Conservation (phyloP, 495 filamentous ascomycete species). For the Podospora pseudocomata region DNA sequence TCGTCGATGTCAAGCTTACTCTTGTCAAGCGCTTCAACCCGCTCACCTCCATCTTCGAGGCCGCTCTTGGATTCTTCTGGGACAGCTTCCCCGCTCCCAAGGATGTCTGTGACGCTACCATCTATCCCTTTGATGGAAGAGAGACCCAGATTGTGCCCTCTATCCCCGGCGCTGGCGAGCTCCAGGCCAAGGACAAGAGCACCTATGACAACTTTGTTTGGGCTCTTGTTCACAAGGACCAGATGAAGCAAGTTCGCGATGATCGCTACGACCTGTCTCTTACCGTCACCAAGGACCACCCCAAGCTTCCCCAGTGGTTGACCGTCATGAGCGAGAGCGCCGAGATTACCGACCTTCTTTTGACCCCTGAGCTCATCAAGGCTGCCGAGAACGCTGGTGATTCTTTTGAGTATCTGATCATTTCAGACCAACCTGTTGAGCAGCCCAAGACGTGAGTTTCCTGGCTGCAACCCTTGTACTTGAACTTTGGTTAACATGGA, state of each 20-base stretch:
- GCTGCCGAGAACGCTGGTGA: slow-evolving; percentile 79
- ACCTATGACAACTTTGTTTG: slow-evolving; percentile 88
- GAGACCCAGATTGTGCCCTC: slow-evolving; percentile 68
- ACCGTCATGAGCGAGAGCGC: slow-evolving; percentile 96
- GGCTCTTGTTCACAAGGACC: slow-evolving; percentile 91
- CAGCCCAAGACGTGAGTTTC: slow-evolving; percentile 76
- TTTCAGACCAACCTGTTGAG: slow-evolving; percentile 86
- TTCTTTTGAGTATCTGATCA: slow-evolving; percentile 78
- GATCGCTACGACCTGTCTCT: slow-evolving; percentile 94
- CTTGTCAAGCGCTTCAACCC: slow-evolving; percentile 91
- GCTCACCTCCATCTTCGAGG: slow-evolving; percentile 64
- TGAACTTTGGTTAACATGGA: neutral
- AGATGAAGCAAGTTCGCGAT: slow-evolving; percentile 83
- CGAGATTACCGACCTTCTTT: slow-evolving; percentile 83
- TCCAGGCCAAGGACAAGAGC: slow-evolving; percentile 62
- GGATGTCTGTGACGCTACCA: slow-evolving; percentile 68
- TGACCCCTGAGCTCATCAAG: slow-evolving; percentile 78
- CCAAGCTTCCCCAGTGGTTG: slow-evolving; percentile 85
- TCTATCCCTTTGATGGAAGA: slow-evolving; percentile 88
- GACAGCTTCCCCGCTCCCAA: slow-evolving; percentile 61
- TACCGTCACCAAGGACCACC: slow-evolving; percentile 84
- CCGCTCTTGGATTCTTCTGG: slow-evolving; percentile 68
- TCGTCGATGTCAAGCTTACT: slow-evolving; percentile 76
- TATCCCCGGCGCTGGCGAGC: slow-evolving; percentile 53
- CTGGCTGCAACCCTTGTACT: neutral